Conservation (phyloP, 1,284 basidiomycete genomes). For the Irpex sp. region DNA sequence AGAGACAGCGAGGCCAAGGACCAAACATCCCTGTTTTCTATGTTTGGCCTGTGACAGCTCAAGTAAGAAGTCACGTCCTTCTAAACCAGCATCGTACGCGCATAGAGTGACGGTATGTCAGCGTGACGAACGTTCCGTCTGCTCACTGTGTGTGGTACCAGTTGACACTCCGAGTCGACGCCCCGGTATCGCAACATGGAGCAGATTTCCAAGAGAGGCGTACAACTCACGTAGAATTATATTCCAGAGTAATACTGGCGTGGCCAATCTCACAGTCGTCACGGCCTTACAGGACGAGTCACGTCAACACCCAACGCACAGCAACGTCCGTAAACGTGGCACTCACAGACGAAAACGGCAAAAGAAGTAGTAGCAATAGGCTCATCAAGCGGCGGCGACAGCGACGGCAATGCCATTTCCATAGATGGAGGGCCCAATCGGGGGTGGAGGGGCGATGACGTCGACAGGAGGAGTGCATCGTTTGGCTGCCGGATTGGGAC, state of each 20-base stretch:
- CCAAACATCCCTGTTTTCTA: neutral
- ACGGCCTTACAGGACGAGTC: neutral
- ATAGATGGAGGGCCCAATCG: neutral
- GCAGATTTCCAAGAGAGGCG: neutral
- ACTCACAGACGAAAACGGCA: neutral
- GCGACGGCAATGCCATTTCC: neutral
- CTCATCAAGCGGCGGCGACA: neutral
- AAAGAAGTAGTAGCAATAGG: neutral
- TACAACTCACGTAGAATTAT: neutral
- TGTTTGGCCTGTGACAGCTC: neutral
- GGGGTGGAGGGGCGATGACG: neutral
- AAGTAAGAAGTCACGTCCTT: neutral
- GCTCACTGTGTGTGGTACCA: neutral
- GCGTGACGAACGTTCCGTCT: neutral
- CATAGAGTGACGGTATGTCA: neutral
- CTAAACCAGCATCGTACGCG: neutral
- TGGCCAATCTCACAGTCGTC: neutral
- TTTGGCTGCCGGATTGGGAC: neutral
- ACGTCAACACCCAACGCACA: neutral
- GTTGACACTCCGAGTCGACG: too few species aligned
- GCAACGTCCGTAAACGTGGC: neutral
- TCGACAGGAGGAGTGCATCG: neutral
- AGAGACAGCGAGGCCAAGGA: neutral
- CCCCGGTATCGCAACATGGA: neutral
- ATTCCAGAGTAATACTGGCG: neutral